Conservation (phyloP, 176 grass and related monocot species). For the Elymus sibiricus region DNA sequence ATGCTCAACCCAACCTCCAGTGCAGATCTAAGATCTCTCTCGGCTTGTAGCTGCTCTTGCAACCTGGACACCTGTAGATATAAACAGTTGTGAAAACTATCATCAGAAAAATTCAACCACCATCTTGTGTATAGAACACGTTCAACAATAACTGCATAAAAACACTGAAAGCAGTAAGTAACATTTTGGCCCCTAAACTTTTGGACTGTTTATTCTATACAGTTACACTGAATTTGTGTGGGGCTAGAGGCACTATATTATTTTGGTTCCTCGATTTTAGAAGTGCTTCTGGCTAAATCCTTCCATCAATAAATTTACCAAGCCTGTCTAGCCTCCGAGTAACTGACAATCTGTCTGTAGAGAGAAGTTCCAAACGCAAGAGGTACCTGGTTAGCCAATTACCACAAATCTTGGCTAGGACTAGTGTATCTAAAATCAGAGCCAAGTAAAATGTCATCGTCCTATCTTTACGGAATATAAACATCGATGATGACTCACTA, state of each 20-base stretch:
- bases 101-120: constrained; percentile 1
- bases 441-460: neutral
- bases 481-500: neutral
- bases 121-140: constrained; percentile 7
- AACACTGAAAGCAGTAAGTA: neutral
- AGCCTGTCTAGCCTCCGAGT: neutral
- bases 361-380: neutral
- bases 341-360: neutral
- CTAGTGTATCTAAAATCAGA: neutral
- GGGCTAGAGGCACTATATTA: neutral
- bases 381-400: neutral
- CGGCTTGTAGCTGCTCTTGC: constrained; percentile 99
- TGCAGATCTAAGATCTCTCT: constrained; percentile 96
- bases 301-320: constrained; percentile 23
- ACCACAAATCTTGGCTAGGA: neutral
- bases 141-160: constrained; percentile 7
- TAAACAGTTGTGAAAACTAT: constrained; percentile 22
- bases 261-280: neutral
- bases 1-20: constrained; percentile 97
- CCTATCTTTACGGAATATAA: neutral
- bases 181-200: neutral
- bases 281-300: neutral
- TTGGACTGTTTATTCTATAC: neutral
- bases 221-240: constrained; percentile 9
- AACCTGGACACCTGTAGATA: constrained; percentile 79